Base-by-base conservation (phyloP, 164 flowering plant genomes). In the Taxillus chinensis region DNA sequence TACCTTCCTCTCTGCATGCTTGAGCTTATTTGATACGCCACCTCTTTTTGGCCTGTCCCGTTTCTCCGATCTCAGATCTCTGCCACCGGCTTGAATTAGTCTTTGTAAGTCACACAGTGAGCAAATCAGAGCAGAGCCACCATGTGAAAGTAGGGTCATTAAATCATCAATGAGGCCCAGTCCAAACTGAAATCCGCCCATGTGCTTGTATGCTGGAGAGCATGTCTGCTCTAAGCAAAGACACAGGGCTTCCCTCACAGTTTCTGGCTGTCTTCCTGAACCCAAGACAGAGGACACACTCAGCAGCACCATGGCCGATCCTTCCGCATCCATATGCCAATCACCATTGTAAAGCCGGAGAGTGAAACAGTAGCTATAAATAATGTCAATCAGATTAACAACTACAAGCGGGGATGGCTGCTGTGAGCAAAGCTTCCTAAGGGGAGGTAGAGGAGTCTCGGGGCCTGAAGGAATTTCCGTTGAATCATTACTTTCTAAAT, bases 331-430 rank as follows among this genome's bases (percentile, higher is more conserved):
- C 9, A 91, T 76, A 63, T 70, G 74, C 91, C 91, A 90, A 65
- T 90, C 99, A 6, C 99, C 99, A 70, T 93, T 90, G 70, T 90
- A 89, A 13, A 93, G 77, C 46, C 96, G 86, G 41, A 93, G 86
- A 13, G 96, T 86, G 72, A 90, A 90, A 64, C 97, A 93, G 64
- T 87, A 93, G 71, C 84, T 81, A 60, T 87, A 90, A 59, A 84
- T 55, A 16, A 87, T 77, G 75, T 93, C 99, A 7, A 93, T 72
- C 59, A 93, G 77, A 68, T 93, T 97, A 67, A 86, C 55, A 12
- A 85, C 66, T 62, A 93, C 45, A 55, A 84, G 82, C 2, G 89
- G 96, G 37, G 97, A 90, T 41, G 98, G 96, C 48, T 68, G 73
- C 5, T 78, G 60, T 12, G 85, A 57, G 74, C 71, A 78, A 55